phyloP scores from a whole-genome alignment of 768 basidiomycete species.

The Dacryopinax spathularia region DNA sequence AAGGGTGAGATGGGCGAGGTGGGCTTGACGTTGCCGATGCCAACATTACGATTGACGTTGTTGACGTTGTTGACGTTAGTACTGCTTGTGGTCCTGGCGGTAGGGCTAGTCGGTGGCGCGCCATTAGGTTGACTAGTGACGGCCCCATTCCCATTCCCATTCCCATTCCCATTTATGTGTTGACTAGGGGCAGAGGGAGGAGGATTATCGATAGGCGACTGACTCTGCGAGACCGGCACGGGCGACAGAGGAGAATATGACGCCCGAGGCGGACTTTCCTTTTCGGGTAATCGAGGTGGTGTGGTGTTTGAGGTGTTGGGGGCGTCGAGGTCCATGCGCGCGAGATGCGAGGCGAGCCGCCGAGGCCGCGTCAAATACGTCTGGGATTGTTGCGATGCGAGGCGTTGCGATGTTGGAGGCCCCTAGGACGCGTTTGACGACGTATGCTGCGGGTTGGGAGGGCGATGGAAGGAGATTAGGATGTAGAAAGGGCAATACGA shows the following conservation, averaged over 20 bases:
- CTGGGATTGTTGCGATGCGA: neutral
- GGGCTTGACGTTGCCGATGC: too few relatives aligned
- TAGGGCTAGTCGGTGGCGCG: too few relatives aligned
- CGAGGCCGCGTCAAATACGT: neutral
- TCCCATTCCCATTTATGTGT: neutral
- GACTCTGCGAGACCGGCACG: neutral
- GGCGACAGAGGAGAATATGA: neutral
- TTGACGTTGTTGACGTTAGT: too few relatives aligned
- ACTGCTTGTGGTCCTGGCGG: too few relatives aligned
- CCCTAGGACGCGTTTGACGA: neutral
- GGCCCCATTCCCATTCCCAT: too few relatives aligned
- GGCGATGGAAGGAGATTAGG: neutral
- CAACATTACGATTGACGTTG: too few relatives aligned
- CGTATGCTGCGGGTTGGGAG: too few relatives aligned
- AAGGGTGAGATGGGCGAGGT: neutral
- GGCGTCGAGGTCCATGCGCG: neutral
- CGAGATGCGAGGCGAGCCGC: neutral
- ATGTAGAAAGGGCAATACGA: too few relatives aligned
- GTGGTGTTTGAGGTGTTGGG: too few relatives aligned
- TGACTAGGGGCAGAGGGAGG: neutral
- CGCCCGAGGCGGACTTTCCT: neutral
- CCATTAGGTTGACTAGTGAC: too few relatives aligned
- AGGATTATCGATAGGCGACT: neutral
- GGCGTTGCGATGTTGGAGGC: neutral
- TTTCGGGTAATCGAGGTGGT: slow-evolving; percentile 3